Conservation (phyloP, 2,329 filamentous ascomycete genomes). For the Stachybotrys chartarum region DNA sequence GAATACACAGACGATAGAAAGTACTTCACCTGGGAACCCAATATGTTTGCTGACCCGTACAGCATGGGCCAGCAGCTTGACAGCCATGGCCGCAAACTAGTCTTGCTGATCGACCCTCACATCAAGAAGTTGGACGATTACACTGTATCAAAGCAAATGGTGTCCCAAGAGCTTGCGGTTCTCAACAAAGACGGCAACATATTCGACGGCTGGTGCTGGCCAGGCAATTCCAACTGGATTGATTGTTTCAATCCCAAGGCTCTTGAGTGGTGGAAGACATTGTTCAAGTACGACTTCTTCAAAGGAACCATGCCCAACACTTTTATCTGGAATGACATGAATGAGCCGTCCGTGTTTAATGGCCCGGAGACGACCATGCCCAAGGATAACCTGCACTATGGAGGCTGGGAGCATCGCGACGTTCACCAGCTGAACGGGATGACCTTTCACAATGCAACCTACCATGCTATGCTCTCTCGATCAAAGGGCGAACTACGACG, state of each 20-base stretch:
- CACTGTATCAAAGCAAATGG: conserved; percentile 69
- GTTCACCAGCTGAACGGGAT: conserved; percentile 93
- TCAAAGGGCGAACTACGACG: conserved; percentile 79
- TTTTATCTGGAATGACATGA: conserved; percentile 99
- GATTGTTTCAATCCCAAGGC: conserved; percentile 94
- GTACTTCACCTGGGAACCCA: conserved; percentile 94
- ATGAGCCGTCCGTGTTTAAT: conserved; percentile 97
- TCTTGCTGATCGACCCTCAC: conserved; percentile 92
- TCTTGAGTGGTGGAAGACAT: conserved; percentile 79
- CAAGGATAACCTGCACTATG: conserved; percentile 91
- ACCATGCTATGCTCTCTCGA: conserved; percentile 73
- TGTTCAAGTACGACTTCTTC: conserved; percentile 86
- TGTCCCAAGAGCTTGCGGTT: conserved; percentile 74
- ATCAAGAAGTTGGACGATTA: conserved; percentile 90
- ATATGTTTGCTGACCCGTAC: conserved; percentile 80
- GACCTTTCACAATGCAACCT: conserved; percentile 93
- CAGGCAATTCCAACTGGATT: conserved; percentile 92
- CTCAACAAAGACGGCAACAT: conserved; percentile 84
- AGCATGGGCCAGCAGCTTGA: conserved; percentile 86
- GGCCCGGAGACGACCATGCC: conserved; percentile 98
- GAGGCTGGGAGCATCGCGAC: conserved; percentile 93
- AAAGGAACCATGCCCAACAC: conserved; percentile 80
- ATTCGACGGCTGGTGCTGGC: conserved; percentile 99
- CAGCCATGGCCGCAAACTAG: conserved; percentile 78
- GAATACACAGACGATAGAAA: conserved; percentile 96